Conservation (phyloP, 495 filamentous ascomycete genomes). For the Penicillium egyptiacum region DNA sequence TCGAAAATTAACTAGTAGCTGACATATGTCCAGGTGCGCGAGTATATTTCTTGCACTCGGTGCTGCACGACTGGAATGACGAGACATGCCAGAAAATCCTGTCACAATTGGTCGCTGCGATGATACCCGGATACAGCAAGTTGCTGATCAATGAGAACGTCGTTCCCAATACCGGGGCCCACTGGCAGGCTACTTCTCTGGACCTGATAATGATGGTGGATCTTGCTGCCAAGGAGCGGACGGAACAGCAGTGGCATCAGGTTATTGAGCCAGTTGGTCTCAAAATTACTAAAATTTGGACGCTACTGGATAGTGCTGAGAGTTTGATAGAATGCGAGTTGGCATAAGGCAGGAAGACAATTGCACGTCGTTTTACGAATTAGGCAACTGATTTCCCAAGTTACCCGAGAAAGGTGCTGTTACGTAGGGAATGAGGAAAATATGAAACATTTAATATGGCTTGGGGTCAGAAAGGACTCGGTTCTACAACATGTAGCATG, state of each 20-base stretch:
- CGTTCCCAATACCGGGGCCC: constrained; percentile 28
- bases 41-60: constrained; percentile 40
- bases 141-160: constrained; percentile 38
- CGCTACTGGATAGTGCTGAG: neutral
- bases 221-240: constrained; percentile 32
- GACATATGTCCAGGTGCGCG: constrained; percentile 32
- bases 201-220: constrained; percentile 38
- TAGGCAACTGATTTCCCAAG: too few relatives aligned
- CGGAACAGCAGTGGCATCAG: constrained; percentile 39
- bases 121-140: constrained; percentile 43
- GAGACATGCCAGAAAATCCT: constrained; percentile 42
- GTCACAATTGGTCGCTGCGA: constrained; percentile 29
- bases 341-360: neutral
- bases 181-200: constrained; percentile 18
- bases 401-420: too few relatives aligned
- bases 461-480: too few relatives aligned
- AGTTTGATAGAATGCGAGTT: constrained; percentile 2
- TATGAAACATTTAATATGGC: too few relatives aligned
- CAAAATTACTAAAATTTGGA: constrained; percentile 17
- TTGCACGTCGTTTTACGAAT: too few relatives aligned
- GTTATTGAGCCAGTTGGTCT: constrained; percentile 42
- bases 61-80: constrained; percentile 52
- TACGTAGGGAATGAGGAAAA: too few relatives aligned
- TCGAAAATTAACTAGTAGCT: constrained; percentile 7
- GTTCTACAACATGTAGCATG: too few relatives aligned